These are phyloP conservation scores for Apophysomyces trapeziformis DNA, from an alignment of 371 early-diverging fungal species.

Conservation along the genomic window DNA sequence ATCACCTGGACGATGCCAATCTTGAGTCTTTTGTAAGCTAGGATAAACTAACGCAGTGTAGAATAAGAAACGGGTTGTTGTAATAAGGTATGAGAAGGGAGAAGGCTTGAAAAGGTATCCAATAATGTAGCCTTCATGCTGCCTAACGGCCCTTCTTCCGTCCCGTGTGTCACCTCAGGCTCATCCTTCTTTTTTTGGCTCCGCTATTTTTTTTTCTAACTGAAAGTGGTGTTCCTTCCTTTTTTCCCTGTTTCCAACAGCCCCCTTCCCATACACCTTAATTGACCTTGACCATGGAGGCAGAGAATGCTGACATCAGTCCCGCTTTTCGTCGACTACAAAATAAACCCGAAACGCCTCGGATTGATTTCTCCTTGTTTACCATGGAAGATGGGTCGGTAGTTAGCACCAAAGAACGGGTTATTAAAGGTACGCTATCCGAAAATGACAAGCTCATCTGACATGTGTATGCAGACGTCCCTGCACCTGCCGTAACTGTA, in stretches of 20 bases:
- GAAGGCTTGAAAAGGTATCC: too few species aligned
- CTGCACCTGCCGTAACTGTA: constrained; percentile 54
- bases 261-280: background rate
- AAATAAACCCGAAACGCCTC: constrained; percentile 37
- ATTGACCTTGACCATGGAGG: background rate
- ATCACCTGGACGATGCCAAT: too few species aligned
- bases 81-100: too few species aligned
- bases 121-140: background rate
- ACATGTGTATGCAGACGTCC: constrained; percentile 48
- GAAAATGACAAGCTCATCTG: constrained; percentile 7
- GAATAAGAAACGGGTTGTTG: too few species aligned
- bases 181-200: constrained; percentile 12
- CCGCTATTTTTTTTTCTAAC: constrained; percentile 5
- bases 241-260: constrained; percentile 9
- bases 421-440: constrained; percentile 64
- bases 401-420: constrained; percentile 77
- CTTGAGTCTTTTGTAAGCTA: too few species aligned
- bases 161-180: background rate
- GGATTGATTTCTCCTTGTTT: constrained; percentile 76
- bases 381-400: constrained; percentile 80
- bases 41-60: too few species aligned
- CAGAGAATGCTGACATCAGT: constrained; percentile 19
- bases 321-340: constrained; percentile 26
- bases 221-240: constrained; percentile 1
- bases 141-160: background rate